Base-by-base conservation (phyloP, 225 moss, liverwort and hornwort genomes). In the Thuidium tamariscinum region DNA sequence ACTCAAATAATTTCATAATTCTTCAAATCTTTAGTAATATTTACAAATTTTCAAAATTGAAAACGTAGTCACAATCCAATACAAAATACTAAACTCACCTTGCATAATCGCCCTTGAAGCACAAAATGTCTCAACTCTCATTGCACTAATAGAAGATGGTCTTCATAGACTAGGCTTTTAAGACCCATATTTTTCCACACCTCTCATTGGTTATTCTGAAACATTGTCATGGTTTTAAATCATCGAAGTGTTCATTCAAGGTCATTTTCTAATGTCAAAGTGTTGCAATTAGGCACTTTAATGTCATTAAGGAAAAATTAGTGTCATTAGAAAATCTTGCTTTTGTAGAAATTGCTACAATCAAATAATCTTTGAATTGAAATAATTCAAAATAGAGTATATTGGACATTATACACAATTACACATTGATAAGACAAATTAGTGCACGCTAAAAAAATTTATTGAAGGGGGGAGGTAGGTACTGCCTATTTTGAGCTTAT, bases 291-390 rank as follows among this genome's bases (percentile, higher is more conserved):
- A 25, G 14, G 10, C 26, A 23, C 14, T 69, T 70, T 70, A 9
- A 0, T 0, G 5, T 16, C 15, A 8, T 16, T 0, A 42, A 3
- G 42, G 1, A 0, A 3, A 23, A 15, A 41, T 16, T 13, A 14
- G 2, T 69, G 7, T 68, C 4, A 39, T 4, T 23, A 41, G 2
- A 25, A 41, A 14, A 41, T 25, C 41, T 34, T 5, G 4, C 1
- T 69, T 21, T 3, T 13, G 2, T 15, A 41, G 2, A 26, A 42
- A 70, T 16, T 16, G 2, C 16, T 42, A 16, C 9, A 42, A 27
- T 42, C 2, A 70, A 26, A 15, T 70, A 26, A 42, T 42, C 26
- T 42, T 69, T 42, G 5, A 16, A 16, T 26, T 42, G 3, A 0
- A 0, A 9, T 42, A 9, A 15, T 70, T 42, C 16, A 69, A 41